Evolutionary conservation across 768 basidiomycete genomes (phyloP).

Genomic region (Panaeolus papilionaceus): DNA sequence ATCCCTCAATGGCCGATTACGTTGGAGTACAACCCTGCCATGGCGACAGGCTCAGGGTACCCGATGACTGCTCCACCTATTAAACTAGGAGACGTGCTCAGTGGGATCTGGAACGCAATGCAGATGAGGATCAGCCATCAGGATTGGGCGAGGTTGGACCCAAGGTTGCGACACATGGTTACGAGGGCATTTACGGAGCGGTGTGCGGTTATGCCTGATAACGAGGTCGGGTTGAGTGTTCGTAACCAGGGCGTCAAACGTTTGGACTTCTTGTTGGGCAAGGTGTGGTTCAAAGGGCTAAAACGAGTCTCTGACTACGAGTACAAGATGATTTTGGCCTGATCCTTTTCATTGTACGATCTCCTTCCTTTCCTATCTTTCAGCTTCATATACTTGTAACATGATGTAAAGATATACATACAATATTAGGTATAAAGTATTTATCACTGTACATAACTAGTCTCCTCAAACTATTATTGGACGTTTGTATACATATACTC

Average conservation of each 20-base stretch:
- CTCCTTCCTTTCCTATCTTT: not conserved
- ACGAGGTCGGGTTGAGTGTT: conserved; percentile 38
- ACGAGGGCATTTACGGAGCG: conserved; percentile 45
- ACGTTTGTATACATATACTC: too few species aligned
- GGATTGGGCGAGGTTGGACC: conserved; percentile 43
- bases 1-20: conserved; percentile 70
- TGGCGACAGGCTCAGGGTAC: conserved; percentile 15
- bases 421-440: not conserved
- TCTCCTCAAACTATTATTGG: too few species aligned
- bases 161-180: conserved; percentile 37
- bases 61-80: conserved; percentile 45
- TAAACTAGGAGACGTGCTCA: conserved; percentile 63
- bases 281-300: conserved; percentile 54
- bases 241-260: conserved; percentile 60
- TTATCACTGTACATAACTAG: not conserved
- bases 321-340: conserved; percentile 41
- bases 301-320: conserved; percentile 45
- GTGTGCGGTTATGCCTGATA: conserved; percentile 38
- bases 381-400: not conserved
- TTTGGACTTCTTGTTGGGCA: conserved; percentile 62
- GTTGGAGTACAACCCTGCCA: conserved; percentile 43
- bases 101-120: conserved; percentile 53
- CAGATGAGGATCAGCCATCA: conserved; percentile 48
- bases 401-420: too few species aligned
- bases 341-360: conserved; percentile 10